Evolutionary conservation across 176 grass and related monocot genomes (phyloP), one percentile per base, ranked within the genome.

Genomic region (Carex scoparia): DNA sequence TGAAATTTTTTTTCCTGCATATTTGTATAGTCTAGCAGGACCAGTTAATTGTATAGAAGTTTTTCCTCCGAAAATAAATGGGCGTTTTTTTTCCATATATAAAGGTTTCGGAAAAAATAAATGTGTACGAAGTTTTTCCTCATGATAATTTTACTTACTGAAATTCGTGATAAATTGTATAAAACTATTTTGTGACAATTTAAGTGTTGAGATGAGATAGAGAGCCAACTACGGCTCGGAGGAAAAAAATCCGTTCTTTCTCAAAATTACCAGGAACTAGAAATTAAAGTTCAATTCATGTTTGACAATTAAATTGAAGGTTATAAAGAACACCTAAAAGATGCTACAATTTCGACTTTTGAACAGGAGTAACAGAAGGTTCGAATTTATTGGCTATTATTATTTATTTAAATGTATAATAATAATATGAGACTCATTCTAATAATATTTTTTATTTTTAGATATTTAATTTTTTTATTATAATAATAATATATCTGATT

Each of bases 1-100:
- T 80, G 88, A 92, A 64, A 87, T 56, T 19, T 81, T 15, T 83
- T 19, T 81, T 53, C 44, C 40, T 63, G 51, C 32, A 46, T 12
- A 14, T 14, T 82, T 60, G 57, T 83, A 30, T 5, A 72, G 13
- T 27, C 65, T 73, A 80, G n/a, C 28, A 64, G 37, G n/a, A 64
- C 44, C 2, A 63, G 8, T 32, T 54, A 40, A 2, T 4, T 46
- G 73, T 56, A 56, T 77, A 77, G 27, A 77, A 56, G 16, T 0
- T 72, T 9, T 72, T 72, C 4, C 38, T 3, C 4, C 4, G 38
- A 40, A 40, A 40, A 40, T 40, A 40, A 40, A 40, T 40, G 37
- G 37, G 37, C 4, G 37, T 38, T 71, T 13, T 23, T 23, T 23
- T 23, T 23, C 23, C 23, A 23, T 23, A 23, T n/a, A n/a, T n/a